A percentile compares a stretch with the other conserved stretches of the same genome.
Evolutionary conservation across 257 asterid genomes (phyloP).

Genomic region (Jasminum sambac): DNA sequence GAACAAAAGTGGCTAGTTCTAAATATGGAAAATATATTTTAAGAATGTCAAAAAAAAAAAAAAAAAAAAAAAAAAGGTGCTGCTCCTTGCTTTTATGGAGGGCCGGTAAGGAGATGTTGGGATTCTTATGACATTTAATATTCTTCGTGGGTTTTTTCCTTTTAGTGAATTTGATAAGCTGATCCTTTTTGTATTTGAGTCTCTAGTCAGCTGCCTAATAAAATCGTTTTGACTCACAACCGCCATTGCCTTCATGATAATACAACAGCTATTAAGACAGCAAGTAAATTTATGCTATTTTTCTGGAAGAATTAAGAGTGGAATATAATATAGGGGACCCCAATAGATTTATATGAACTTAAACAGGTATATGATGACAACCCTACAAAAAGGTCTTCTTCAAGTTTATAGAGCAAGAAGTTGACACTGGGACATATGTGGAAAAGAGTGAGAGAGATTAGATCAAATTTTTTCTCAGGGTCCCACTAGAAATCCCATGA

Average conservation of each 20-base stretch:
- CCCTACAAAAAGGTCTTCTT: constrained; percentile 43
- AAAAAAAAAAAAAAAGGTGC: too few species aligned
- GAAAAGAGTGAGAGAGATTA: constrained; percentile 24
- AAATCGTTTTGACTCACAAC: too few species aligned
- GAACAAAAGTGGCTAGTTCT: too few species aligned
- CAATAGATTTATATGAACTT: constrained; percentile 24
- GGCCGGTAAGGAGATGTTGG: too few species aligned
- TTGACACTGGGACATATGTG: constrained; percentile 17
- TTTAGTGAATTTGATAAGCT: too few species aligned
- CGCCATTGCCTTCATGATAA: neutral
- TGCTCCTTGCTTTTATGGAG: too few species aligned
- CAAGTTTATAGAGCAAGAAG: constrained; percentile 30
- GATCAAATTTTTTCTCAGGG: constrained; percentile 44
- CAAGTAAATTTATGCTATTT: neutral
- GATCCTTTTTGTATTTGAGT: neutral
- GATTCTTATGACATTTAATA: too few species aligned
- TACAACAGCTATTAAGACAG: neutral
- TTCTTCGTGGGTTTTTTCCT: too few species aligned
- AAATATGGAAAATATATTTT: too few species aligned
- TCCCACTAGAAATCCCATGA: constrained; percentile 56
- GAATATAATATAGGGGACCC: constrained; percentile 48
- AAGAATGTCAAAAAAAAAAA: too few species aligned
- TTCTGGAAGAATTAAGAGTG: constrained; percentile 21
- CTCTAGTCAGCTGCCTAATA: neutral
- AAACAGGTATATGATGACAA: constrained; percentile 32